phyloP scores from a whole-genome alignment of 768 basidiomycete species.

The Megacollybia marginata region DNA sequence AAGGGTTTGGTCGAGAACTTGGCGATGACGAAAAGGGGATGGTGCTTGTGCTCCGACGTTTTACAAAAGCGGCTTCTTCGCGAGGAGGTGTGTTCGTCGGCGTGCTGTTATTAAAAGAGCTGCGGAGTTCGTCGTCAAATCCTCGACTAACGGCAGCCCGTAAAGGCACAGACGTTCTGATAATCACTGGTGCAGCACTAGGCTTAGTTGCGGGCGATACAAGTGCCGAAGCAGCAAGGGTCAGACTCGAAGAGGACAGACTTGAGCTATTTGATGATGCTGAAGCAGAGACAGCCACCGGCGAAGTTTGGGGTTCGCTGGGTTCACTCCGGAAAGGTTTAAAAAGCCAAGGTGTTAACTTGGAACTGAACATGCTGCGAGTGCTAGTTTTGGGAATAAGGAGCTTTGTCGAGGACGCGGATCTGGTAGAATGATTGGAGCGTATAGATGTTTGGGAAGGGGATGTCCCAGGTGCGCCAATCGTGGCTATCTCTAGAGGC shows the following conservation, averaged over 20 bases:
- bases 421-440: conserved; percentile 44
- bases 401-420: conserved; percentile 30
- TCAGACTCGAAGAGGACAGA: conserved; percentile 15
- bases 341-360: conserved; percentile 71
- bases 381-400: conserved; percentile 19
- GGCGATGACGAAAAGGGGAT: conserved; percentile 39
- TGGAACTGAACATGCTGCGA: conserved; percentile 42
- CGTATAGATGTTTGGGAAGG: conserved; percentile 63
- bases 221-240: conserved; percentile 10
- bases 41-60: conserved; percentile 39
- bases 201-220: neutral
- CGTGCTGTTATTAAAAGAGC: conserved; percentile 46
- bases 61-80: conserved; percentile 51
- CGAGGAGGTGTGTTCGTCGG: conserved; percentile 65
- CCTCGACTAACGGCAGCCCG: conserved; percentile 44
- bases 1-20: conserved; percentile 54
- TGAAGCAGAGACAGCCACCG: conserved; percentile 44
- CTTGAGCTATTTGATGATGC: conserved; percentile 6
- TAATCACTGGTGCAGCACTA: conserved; percentile 32
- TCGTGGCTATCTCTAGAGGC: conserved; percentile 9
- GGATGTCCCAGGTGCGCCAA: conserved; percentile 41
- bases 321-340: conserved; percentile 62
- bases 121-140: conserved; percentile 52
- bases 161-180: conserved; percentile 25
- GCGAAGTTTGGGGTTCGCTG: conserved; percentile 56